Conservation (phyloP, 345 rosid genomes). For the Dovyalis caffra region DNA sequence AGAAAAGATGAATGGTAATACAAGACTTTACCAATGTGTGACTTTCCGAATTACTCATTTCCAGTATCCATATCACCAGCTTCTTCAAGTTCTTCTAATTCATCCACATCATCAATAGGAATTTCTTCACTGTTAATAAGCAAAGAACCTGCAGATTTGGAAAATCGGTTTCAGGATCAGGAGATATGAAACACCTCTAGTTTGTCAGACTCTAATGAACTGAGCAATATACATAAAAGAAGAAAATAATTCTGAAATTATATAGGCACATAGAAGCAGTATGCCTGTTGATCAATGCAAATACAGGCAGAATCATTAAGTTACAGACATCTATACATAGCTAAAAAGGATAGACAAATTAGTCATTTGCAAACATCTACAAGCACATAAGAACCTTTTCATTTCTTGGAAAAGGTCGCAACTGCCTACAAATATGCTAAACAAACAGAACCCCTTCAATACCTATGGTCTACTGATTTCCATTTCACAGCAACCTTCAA, state of each 20-base stretch:
- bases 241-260: not conserved
- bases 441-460: too few relatives aligned
- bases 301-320: not conserved
- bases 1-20: not conserved
- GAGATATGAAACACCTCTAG: not conserved
- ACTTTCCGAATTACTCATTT: conserved; percentile 21
- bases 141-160: conserved; percentile 30
- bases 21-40: not conserved
- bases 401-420: too few relatives aligned
- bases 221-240: too few relatives aligned
- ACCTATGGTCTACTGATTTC: too few relatives aligned
- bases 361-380: too few relatives aligned
- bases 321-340: not conserved
- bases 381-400: too few relatives aligned
- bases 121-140: conserved; percentile 58
- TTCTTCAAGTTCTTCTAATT: conserved; percentile 51
- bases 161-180: conserved; percentile 9
- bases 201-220: not conserved
- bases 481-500: too few relatives aligned
- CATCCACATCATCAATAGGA: conserved; percentile 74
- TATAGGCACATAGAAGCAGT: not conserved
- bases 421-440: too few relatives aligned
- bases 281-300: not conserved
- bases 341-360: too few relatives aligned
- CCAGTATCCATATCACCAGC: conserved; percentile 25